These are phyloP conservation scores for Cynara cardunculus DNA, from an alignment of 129 eudicot genomes.

Conservation along the genomic window DNA sequence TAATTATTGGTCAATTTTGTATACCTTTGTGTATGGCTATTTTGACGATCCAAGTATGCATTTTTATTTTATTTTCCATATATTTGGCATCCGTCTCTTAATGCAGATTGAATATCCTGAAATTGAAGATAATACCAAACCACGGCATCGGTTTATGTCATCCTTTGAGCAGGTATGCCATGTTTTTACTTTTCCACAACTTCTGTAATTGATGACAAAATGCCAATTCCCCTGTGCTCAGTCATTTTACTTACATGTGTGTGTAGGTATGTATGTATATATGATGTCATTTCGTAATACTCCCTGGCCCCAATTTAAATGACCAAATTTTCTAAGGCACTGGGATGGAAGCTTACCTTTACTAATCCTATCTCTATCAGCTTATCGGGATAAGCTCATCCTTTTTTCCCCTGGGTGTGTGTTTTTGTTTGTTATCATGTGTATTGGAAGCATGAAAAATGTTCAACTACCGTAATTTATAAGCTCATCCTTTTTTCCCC, in stretches of 20 bases:
- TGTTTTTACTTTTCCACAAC: background rate
- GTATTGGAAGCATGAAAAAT: background rate
- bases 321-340: background rate
- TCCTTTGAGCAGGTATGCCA: slow-evolving; percentile 83
- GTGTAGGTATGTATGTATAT: background rate
- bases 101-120: slow-evolving; percentile 96
- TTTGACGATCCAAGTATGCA: background rate
- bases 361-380: background rate
- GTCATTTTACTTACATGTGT: background rate
- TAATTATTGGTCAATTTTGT: background rate
- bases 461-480: background rate
- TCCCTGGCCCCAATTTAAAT: background rate
- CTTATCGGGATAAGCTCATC: background rate
- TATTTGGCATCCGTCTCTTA: background rate
- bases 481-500: background rate
- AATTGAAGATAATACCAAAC: slow-evolving; percentile 84
- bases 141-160: slow-evolving; percentile 98
- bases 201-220: background rate
- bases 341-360: background rate
- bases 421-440: background rate
- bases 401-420: background rate
- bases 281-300: background rate
- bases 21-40: background rate
- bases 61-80: background rate
- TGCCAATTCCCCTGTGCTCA: background rate